Base-by-base conservation (phyloP, 768 basidiomycete species). In the Collybia mongolica region DNA sequence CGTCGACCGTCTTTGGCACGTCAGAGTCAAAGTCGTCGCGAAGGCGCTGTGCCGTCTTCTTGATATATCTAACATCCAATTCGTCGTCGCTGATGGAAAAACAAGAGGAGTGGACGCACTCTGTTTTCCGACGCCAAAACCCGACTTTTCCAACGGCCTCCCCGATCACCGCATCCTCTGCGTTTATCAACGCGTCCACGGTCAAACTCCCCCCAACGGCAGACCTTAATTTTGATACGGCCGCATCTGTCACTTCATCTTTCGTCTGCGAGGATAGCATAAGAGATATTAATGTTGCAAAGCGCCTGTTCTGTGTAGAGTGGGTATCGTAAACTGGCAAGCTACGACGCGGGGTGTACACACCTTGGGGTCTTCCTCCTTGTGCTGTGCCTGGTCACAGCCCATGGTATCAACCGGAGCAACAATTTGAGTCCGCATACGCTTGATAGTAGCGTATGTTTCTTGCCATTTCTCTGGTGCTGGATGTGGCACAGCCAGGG, bases 261-360 rank as follows among this genome's bases (percentile, higher is more conserved):
- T 95, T 98, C 3, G 96, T 98, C 65, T 98, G 96, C 1, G 93
- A 93, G 8, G 90, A 93, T 2, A 98, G 79, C 93, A 98, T 97
- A 39, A 99, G 75, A 2, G 94, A 92, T 6, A 99, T 81, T 18
- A 99, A 82, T 3, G 88, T 91, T 7, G 90, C 78, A 52, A 92
- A 89, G 2, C 95, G 85, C 44, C 81, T 78, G 49, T 84, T 92
- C 92, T 95, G 62, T 6, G 14, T 43, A 38, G 20, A 32, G 35
- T 46, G 12, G 24, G 22, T 40, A 29, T 47, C 49, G 36, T n/a
- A 11, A 44, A 14, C 9, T 32, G 32, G 5, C 14, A 14, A 14
- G 9, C 11, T 12, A 14, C 3, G 32, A 9, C 11, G 3, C 32
- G 32, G 11, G 24, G 7, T 26, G 44, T 29, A 56, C 65, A 32